Conservation (phyloP, 768 basidiomycete species). For the Boletus vermiculosoides region DNA sequence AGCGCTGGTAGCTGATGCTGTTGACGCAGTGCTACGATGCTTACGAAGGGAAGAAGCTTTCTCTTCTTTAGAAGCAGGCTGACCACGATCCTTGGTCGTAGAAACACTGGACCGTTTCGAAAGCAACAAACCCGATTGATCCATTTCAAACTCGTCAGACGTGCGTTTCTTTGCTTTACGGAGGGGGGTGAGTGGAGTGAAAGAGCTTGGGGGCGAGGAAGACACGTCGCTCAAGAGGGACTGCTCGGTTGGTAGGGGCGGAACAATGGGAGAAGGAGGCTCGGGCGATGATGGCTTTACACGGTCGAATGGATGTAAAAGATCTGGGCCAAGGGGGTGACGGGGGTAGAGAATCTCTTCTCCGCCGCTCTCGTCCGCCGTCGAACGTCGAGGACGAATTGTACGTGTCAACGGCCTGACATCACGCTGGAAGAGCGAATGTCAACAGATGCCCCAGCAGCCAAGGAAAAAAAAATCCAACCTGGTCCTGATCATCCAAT, state of each 20-base stretch:
- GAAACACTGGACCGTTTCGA: constrained; percentile 46
- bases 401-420: constrained; percentile 45
- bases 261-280: constrained; percentile 27
- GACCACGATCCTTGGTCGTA: constrained; percentile 27
- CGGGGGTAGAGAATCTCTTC: constrained; percentile 90
- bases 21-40: constrained; percentile 70
- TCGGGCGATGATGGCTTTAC: constrained; percentile 33
- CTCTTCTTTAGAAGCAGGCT: constrained; percentile 44
- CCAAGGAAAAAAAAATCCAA: constrained; percentile 29
- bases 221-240: constrained; percentile 30
- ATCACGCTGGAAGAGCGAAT: constrained; percentile 38
- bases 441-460: neutral
- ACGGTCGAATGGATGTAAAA: constrained; percentile 34
- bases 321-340: constrained; percentile 39
- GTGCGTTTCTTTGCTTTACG: constrained; percentile 71
- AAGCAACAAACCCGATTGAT: constrained; percentile 60
- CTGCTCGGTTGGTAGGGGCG: constrained; percentile 34
- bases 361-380: constrained; percentile 82
- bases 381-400: constrained; percentile 60
- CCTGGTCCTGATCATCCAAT: constrained; percentile 67
- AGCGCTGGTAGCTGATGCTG: constrained; percentile 38
- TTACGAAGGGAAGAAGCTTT: constrained; percentile 51
- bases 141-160: constrained; percentile 81
- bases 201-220: constrained; percentile 64
- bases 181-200: constrained; percentile 39